These are phyloP conservation scores for Santalum album DNA, from an alignment of 164 flowering plant species.

Conservation along the genomic window DNA sequence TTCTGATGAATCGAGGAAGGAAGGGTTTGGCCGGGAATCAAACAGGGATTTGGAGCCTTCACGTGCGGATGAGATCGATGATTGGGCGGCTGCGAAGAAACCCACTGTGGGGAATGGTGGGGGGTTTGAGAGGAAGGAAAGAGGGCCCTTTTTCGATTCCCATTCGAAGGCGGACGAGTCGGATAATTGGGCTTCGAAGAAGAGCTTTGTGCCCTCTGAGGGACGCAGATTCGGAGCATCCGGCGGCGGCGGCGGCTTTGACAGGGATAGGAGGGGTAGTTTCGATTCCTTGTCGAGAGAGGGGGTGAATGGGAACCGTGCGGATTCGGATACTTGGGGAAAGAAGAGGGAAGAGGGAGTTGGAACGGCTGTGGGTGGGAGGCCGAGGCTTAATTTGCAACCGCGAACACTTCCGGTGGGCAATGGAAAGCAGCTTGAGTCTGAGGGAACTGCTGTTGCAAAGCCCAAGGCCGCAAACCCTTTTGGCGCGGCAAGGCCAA, in stretches of 20 bases:
- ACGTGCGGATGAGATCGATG: conserved; percentile 83
- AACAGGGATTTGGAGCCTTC: conserved; percentile 46
- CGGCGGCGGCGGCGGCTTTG: conserved; percentile 30
- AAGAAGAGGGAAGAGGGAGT: conserved; percentile 31
- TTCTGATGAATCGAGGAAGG: conserved; percentile 28
- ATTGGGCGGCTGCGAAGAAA: conserved; percentile 85
- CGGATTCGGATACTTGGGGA: conserved; percentile 44
- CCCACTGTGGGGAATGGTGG: conserved; percentile 13
- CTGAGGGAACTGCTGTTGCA: neutral
- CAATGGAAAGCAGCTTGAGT: conserved; percentile 20
- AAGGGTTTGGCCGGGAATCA: conserved; percentile 17
- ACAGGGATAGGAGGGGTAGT: conserved; percentile 22
- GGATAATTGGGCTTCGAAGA: conserved; percentile 48
- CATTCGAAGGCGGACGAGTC: conserved; percentile 79
- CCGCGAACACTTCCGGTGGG: conserved; percentile 54
- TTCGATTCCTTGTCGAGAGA: conserved; percentile 15
- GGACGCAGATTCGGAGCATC: conserved; percentile 16
- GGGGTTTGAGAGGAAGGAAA: conserved; percentile 43
- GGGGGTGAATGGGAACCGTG: conserved; percentile 11
- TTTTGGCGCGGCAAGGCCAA: conserved; percentile 93
- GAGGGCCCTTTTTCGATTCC: conserved; percentile 54
- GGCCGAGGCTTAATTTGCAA: conserved; percentile 79
- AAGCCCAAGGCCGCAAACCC: conserved; percentile 63
- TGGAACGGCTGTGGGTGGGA: conserved; percentile 8
- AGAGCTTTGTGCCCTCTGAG: conserved; percentile 24